Evolutionary conservation across 179 eudicot species (phyloP), one percentile per base, ranked within the genome.

Genomic region (Nepenthes alata): DNA sequence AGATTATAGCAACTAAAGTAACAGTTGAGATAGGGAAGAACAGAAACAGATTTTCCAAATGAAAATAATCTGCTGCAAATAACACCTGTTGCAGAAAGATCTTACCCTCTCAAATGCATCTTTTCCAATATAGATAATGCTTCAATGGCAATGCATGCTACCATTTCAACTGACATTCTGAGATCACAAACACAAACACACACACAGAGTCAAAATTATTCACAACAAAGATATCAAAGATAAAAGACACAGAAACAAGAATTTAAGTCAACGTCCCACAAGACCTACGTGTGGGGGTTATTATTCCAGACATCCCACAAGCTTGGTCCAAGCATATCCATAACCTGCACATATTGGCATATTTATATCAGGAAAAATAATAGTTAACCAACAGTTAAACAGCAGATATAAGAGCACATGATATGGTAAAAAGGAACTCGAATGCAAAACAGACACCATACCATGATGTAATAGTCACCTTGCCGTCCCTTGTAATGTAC

Each of bases 291-390:
- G 34, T 76, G 84, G 35, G 73, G 53, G 58, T 68, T 78, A 47
- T 78, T 79, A 66, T 85, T 83, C 95, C 95, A 87, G 56, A 83
- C 78, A 79, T 87, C 91, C 88, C 88, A 87, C 71, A 87, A 70
- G 74, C 87, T 87, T 48, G 95, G 89, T 59, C 95, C 95, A 58
- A 87, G 79, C 73, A 83, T 79, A 74, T 87, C 95, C 95, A 87
- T 85, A 53, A 85, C 89, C 95, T 87, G 78, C 67, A 60, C 53
- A 45, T 2, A 34, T 66, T 16, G 2, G 37, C 7, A 54, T 16
- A 16, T 25, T 48, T 8, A 48, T 48, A 48, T 41, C 8, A 41
- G 2, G 0, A 0, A 41, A 41, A 1, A 4, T 41, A 41, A 41
- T 7, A 41, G 6, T 4, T 2, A 41, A 41, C 45, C 45, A 41